Percentiles rank a stretch among this genome's conserved stretches.
These are phyloP conservation scores for Styphnolobium japonicum DNA, from an alignment of 306 rosid genomes.

Conservation along the genomic window DNA sequence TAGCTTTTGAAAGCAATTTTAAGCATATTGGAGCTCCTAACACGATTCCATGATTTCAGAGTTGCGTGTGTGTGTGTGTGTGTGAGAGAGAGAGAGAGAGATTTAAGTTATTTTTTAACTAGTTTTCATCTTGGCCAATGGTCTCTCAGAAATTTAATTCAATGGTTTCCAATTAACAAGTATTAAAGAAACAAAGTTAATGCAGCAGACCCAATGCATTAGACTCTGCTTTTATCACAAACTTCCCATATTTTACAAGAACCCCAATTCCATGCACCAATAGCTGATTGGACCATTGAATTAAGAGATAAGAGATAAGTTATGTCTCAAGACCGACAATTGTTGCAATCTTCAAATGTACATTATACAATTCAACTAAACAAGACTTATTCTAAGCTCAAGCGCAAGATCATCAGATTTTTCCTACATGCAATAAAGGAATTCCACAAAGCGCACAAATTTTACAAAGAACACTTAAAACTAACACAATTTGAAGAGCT, in stretches of 20 bases:
- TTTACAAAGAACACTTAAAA: conserved; percentile 47
- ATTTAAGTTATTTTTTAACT: neutral
- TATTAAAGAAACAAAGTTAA: neutral
- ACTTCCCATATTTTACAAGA: neutral
- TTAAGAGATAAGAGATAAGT: neutral
- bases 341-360: conserved; percentile 26
- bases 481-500: conserved; percentile 25
- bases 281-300: neutral
- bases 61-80: neutral
- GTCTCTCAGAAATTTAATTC: neutral
- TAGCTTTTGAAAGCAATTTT: conserved; percentile 1
- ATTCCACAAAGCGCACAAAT: conserved; percentile 33
- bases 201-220: conserved; percentile 4
- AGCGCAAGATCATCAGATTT: conserved; percentile 26
- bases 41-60: conserved; percentile 10
- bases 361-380: conserved; percentile 33
- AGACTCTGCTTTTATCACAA: neutral
- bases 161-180: neutral
- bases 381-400: conserved; percentile 30
- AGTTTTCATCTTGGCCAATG: neutral
- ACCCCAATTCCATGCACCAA: neutral
- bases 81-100: neutral
- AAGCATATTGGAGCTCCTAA: neutral
- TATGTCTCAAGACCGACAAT: neutral
- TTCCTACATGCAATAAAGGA: conserved; percentile 25